phyloP scores from a whole-genome alignment of 2,329 filamentous ascomycete species.

The Pseudogymnoascus sp. region DNA sequence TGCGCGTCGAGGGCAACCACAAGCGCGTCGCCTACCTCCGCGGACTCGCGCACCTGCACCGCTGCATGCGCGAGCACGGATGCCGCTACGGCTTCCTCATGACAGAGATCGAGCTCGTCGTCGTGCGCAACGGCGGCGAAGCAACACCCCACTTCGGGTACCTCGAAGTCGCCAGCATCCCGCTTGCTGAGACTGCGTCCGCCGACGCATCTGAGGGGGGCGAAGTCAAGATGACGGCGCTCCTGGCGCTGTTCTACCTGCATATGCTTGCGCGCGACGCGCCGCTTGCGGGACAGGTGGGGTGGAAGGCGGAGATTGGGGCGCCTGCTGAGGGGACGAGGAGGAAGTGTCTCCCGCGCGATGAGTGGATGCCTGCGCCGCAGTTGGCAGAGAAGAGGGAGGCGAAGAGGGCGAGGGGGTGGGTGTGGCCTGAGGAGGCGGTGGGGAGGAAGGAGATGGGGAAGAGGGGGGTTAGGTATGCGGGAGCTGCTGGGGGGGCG shows the following conservation, averaged over 20 bases:
- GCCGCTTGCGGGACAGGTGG: slow-evolving; percentile 48
- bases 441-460: slow-evolving; percentile 66
- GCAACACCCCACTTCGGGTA: slow-evolving; percentile 78
- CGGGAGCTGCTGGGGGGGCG: not conserved
- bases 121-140: slow-evolving; percentile 72
- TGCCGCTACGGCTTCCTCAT: slow-evolving; percentile 95
- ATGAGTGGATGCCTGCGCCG: slow-evolving; percentile 68
- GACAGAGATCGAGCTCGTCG: slow-evolving; percentile 89
- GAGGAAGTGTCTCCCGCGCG: slow-evolving; percentile 61
- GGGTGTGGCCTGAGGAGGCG: slow-evolving; percentile 69
- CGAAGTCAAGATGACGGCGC: slow-evolving; percentile 63
- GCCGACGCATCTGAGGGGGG: slow-evolving; percentile 27
- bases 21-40: slow-evolving; percentile 85
- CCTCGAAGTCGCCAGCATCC: slow-evolving; percentile 64
- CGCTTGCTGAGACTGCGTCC: slow-evolving; percentile 39
- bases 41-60: slow-evolving; percentile 77
- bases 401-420: slow-evolving; percentile 65
- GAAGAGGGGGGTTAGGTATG: slow-evolving; percentile 55
- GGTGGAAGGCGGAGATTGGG: slow-evolving; percentile 66
- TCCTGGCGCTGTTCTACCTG: slow-evolving; percentile 69
- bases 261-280: slow-evolving; percentile 64
- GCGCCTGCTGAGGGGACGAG: slow-evolving; percentile 66
- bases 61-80: slow-evolving; percentile 86
- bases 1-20: slow-evolving; percentile 78
- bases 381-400: slow-evolving; percentile 69